Evolutionary conservation across 1,284 basidiomycete species (phyloP).

Genomic region (Ceratobasidium papillatum): DNA sequence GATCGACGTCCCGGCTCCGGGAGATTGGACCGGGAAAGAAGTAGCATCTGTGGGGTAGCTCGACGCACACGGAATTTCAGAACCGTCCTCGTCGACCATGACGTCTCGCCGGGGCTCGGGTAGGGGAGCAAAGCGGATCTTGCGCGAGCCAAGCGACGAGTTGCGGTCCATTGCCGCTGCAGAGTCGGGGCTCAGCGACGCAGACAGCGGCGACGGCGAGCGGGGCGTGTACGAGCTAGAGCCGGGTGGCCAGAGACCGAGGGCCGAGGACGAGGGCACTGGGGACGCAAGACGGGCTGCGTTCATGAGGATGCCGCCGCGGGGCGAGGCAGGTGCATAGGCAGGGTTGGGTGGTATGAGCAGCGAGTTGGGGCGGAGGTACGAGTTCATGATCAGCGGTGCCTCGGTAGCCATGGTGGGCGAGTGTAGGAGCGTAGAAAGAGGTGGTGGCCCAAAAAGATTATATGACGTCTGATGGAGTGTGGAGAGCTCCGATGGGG

Average conservation of each 20-base stretch:
- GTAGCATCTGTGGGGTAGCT: conserved; percentile 23
- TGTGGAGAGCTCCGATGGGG: conserved; percentile 20
- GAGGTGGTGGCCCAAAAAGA: not conserved
- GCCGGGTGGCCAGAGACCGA: not conserved
- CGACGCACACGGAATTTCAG: conserved; percentile 1
- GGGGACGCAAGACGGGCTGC: conserved; percentile 19
- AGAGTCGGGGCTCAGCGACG: not conserved
- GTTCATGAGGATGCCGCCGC: conserved; percentile 44
- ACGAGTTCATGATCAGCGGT: conserved; percentile 17
- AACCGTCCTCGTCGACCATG: conserved; percentile 41
- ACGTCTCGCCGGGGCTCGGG: conserved; percentile 70
- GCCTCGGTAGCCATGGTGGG: conserved; percentile 34
- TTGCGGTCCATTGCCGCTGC: conserved; percentile 29
- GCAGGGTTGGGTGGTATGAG: conserved; percentile 36
- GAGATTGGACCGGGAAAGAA: conserved; percentile 20
- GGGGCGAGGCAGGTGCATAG: conserved; percentile 34
- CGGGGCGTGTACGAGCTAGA: conserved; percentile 21
- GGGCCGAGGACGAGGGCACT: conserved; percentile 29
- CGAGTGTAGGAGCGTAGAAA: not conserved
- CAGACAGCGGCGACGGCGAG: conserved; percentile 18
- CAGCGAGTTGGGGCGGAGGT: conserved; percentile 33
- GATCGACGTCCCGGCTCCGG: conserved; percentile 47
- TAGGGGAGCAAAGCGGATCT: conserved; percentile 79
- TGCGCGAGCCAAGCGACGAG: conserved; percentile 49
- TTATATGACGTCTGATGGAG: conserved; percentile 3